Base-by-base conservation (phyloP, 106 monocot species). In the Narthecium ossifragum region DNA sequence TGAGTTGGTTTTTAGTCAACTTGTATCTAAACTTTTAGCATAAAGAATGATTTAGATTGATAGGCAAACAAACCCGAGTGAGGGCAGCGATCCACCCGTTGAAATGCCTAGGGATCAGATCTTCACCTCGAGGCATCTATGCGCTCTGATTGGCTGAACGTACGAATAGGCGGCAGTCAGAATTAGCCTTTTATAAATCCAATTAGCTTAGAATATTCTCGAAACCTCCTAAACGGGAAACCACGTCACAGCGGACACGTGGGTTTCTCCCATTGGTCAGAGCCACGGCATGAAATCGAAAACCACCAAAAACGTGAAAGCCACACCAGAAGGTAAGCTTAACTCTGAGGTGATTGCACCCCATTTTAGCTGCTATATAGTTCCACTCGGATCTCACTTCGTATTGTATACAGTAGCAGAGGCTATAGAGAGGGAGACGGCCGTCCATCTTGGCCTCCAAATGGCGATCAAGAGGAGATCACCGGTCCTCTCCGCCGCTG, bases 381-480 rank as follows among this genome's bases (percentile, higher is more conserved):
- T n/a, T 23, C 34, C 6, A 12, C 10, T 39, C 17, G 4, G 34
- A 3, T 34, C 37, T 58, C n/a, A 6, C 37, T 37, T 17, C 21
- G n/a, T 17, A 43, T 13, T 43, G 43, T 43, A 17, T 18, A 43
- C 43, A 43, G 10, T 17, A 4, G 12, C 14, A 43, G 43, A 43
- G 43, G 43, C 36, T 36, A 10, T 36, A 10, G 5, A 36, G 36
- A 6, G 7, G 5, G 36, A 36, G 36, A 10, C n/a, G 21, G 37
- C 37, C 21, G 6, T 22, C 18, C 11, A 10, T 58, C 37, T 39
- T 2, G 34, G 34, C 22, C 28, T 23, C 15, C 29, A 18, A 56
- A 80, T 80, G 80, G 80, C 74, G 80, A 66, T 52, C 52, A 18
- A 15, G 33, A 31, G 41, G 56, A 31, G 25, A 3, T 43, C 43